Base-by-base conservation (phyloP, 2,329 filamentous ascomycete species). In the Aspergillus arachidicola region DNA sequence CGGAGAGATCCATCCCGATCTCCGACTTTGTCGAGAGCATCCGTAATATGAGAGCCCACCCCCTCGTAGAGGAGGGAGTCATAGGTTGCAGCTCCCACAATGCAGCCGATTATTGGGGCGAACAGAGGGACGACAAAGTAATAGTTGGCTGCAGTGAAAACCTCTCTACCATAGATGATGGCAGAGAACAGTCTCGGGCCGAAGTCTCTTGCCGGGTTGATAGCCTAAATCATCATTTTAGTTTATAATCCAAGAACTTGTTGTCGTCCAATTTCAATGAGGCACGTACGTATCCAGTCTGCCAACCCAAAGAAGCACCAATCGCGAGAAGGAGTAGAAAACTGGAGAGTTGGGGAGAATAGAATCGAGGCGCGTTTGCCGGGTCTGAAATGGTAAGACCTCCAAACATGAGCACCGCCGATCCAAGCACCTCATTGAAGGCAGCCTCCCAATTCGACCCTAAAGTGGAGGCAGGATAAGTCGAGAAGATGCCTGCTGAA, bases 221-320 rank as follows among this genome's bases (percentile, higher is more conserved):
- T 68, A 26, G 73, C 72, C 73, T 75, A 51, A 3, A 9, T 54
- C n/a, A 23, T n/a, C 28, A 21, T 59, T 38, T 38, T 26, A 36
- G 32, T 23, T 19, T 9, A 51, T 9, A 26, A 30, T 16, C 4
- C 51, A 55, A 23, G 16, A 3, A 6, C 10, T 12, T 5, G 6
- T 38, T 10, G 28, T 23, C 6, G 6, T 51, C 0, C 38, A 61
- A 57, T 48, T 28, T 11, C 23, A 57, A 48, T 2, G 4, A 12
- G 54, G 30, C 46, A 71, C 72, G 5, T 75, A 75, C 73, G 43
- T 75, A 76, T 45, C 73, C 73, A 7, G 73, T 75, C 66, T 75
- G 72, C 73, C 73, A 75, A n/a, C 73, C 72, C 41, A 75, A 28
- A 3, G 73, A 66, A 1, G 73, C 71, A n/a, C 73, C 72, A 28